phyloP scores from a whole-genome alignment of 352 stramenopile genomes.

The Globisporangium spiculum region DNA sequence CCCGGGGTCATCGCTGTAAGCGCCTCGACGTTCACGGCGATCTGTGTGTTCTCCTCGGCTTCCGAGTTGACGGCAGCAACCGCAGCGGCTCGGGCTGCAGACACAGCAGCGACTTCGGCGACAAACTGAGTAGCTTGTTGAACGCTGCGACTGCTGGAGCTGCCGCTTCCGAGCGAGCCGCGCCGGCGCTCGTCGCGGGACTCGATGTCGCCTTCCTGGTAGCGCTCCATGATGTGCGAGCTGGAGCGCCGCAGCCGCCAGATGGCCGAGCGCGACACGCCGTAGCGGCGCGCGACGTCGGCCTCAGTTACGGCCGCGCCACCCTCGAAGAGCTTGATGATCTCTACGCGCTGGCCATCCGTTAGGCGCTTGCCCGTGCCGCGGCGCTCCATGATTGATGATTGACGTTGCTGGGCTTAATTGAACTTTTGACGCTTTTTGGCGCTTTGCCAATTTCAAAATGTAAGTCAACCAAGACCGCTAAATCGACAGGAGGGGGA shows the following conservation, averaged over 20 bases:
- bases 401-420: not conserved
- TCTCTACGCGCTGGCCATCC: constrained; percentile 48
- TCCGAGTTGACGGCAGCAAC: not conserved
- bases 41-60: constrained; percentile 1
- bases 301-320: constrained; percentile 34
- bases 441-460: not conserved
- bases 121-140: not conserved
- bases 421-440: not conserved
- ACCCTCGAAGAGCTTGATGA: constrained; percentile 48
- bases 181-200: constrained; percentile 37
- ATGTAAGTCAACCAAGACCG: constrained; percentile 7
- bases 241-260: constrained; percentile 36
- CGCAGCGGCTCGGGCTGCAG: not conserved
- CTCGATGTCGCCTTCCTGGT: constrained; percentile 38
- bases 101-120: not conserved
- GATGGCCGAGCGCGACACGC: constrained; percentile 45
- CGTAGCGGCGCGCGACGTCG: constrained; percentile 41
- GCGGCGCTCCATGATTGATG: constrained; percentile 28
- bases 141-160: not conserved
- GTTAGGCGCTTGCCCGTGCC: constrained; percentile 45
- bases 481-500: constrained; percentile 5
- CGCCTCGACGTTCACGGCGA: constrained; percentile 3
- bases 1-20: constrained; percentile 7
- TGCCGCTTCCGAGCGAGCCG: constrained; percentile 16
- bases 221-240: constrained; percentile 41